A percentile compares a stretch with the other conserved stretches of the same genome.
phyloP scores from a whole-genome alignment of 1,139 yeast genomes.

The Zygosaccharomyces pseudobailii region DNA sequence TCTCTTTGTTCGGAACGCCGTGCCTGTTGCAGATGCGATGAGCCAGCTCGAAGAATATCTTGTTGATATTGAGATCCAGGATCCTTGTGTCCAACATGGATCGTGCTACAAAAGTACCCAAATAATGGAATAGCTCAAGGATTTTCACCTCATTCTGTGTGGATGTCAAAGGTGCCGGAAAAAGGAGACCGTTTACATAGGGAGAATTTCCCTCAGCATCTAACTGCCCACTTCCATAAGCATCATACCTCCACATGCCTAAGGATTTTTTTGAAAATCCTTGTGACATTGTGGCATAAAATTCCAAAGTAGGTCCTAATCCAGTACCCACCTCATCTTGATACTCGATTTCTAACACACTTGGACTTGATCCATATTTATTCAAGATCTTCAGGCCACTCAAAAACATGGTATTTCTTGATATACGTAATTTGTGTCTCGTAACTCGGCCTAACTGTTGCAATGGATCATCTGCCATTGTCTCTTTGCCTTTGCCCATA shows the following conservation, averaged over 20 bases:
- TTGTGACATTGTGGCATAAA: conserved; percentile 75
- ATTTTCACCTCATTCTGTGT: conserved; percentile 43
- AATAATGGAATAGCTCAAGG: conserved; percentile 52
- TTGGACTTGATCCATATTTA: conserved; percentile 73
- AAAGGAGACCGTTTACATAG: conserved; percentile 56
- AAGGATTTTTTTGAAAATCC: conserved; percentile 59
- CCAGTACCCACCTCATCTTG: conserved; percentile 96
- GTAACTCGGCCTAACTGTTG: conserved; percentile 68
- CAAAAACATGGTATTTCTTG: conserved; percentile 65
- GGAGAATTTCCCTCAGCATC: conserved; percentile 32
- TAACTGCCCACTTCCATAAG: conserved; percentile 23
- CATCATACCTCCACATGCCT: conserved; percentile 60
- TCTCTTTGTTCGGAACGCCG: conserved; percentile 3
- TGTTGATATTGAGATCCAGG: conserved; percentile 75
- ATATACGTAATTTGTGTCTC: conserved; percentile 75
- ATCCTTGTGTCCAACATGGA: conserved; percentile 82
- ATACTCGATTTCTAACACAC: conserved; percentile 81
- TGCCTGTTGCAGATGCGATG: conserved; percentile 17
- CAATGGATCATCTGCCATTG: conserved; percentile 22
- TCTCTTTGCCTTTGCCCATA: conserved; percentile 41
- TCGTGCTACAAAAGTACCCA: conserved; percentile 85
- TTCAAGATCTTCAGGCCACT: conserved; percentile 79
- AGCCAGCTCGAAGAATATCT: conserved; percentile 57
- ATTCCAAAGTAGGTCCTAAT: conserved; percentile 91
- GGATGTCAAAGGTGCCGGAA: conserved; percentile 60